Base-by-base conservation (phyloP, 805 yeast species). In the Starmerella lactis-condensi region DNA sequence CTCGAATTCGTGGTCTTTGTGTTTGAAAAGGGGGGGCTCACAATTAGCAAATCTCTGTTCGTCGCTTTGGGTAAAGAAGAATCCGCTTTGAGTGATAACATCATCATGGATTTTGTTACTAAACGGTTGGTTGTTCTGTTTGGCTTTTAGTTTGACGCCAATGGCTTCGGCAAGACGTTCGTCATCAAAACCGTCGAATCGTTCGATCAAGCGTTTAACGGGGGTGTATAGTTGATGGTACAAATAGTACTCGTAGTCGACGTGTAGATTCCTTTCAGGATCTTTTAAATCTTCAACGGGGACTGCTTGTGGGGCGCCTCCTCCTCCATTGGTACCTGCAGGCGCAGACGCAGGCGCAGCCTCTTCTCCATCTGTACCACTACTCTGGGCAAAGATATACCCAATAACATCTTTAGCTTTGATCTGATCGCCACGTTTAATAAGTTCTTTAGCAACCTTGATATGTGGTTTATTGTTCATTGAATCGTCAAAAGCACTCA, bases 211-310 rank as follows among this genome's bases (percentile, higher is more conserved):
- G 54, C 98, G 70, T 49, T 79, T 91, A 7, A 89, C 72, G 3
- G 95, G 95, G 2, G 91, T 82, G 45, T 76, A 69, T 7, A 89
- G 66, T 54, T 89, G 99, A 51, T 81, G 77, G 41, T 74, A 89
- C 43, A 85, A 58, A 51, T 89, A 89, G 48, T 67, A 83, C 24
- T 60, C 62, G 1, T 77, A 64, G 53, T 89, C 98, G 1, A 89
- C 81, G 37, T 53, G 58, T 37, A 73, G 64, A n/a, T n/a, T n/a
- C n/a, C n/a, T n/a, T 3, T 56, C 54, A 6, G 62, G 58, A 32
- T 65, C 67, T 21, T 31, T 37, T 6, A 82, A 65, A 45, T 85
- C 95, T 41, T 67, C 72, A 32, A 79, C 60, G 0, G 94, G 70
- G 37, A 78, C 66, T 7, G 29, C 21, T n/a, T n/a, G n/a, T n/a